These are phyloP conservation scores for Saccharomycopsis vini DNA, from an alignment of 805 yeast genomes.

Conservation along the genomic window DNA sequence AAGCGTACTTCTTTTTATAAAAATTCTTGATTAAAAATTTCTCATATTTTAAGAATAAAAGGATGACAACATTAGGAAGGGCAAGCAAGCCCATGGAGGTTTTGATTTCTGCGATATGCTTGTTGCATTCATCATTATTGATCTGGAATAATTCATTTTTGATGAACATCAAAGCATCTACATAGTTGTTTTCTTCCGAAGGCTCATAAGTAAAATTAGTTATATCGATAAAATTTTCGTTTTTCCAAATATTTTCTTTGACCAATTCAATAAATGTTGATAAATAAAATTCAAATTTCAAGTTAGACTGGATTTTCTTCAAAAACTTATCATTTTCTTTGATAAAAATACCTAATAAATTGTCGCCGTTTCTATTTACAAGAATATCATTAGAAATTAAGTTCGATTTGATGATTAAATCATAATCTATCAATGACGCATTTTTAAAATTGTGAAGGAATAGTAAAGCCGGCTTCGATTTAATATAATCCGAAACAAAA, in stretches of 20 bases:
- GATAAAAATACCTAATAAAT: slow-evolving; percentile 12
- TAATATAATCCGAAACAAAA: slow-evolving; percentile 5
- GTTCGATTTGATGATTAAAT: slow-evolving; percentile 11
- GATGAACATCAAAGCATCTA: slow-evolving; percentile 12
- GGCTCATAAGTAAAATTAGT: not conserved
- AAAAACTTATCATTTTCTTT: slow-evolving; percentile 19
- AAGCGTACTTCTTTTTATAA: slow-evolving; percentile 8
- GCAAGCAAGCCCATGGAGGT: slow-evolving; percentile 15
- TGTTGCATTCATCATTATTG: slow-evolving; percentile 10
- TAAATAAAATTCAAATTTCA: slow-evolving; percentile 15
- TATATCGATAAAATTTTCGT: not conserved
- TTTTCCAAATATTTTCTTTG: slow-evolving; percentile 5
- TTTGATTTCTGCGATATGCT: slow-evolving; percentile 14
- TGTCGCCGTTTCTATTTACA: not conserved
- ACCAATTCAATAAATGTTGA: slow-evolving; percentile 9
- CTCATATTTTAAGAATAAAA: slow-evolving; percentile 17
- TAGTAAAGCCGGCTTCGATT: slow-evolving; percentile 11
- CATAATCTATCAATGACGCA: slow-evolving; percentile 11
- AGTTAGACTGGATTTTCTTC: slow-evolving; percentile 15
- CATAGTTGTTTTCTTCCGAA: slow-evolving; percentile 4
- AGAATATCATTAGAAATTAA: slow-evolving; percentile 15
- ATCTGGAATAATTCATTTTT: slow-evolving; percentile 12
- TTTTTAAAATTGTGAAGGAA: slow-evolving; percentile 7
- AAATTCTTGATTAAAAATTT: slow-evolving; percentile 9
- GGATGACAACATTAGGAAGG: slow-evolving; percentile 12